phyloP scores from a whole-genome alignment of 768 basidiomycete genomes.

The Tricholoma matsutake region DNA sequence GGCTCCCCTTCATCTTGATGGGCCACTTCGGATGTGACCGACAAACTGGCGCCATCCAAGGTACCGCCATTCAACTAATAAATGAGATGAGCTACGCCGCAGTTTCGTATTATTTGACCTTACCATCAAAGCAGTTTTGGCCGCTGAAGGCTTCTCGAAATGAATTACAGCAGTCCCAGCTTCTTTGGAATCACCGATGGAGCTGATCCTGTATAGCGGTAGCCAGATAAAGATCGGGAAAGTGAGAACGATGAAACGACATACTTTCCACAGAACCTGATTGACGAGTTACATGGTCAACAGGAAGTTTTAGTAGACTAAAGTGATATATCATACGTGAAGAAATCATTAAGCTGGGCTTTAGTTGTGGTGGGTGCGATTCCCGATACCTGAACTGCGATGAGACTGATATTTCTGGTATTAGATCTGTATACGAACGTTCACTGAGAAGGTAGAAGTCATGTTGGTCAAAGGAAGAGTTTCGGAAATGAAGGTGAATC shows the following conservation, averaged over 20 bases:
- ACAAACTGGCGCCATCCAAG: constrained; percentile 68
- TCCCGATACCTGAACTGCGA: constrained; percentile 59
- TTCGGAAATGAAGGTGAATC: neutral
- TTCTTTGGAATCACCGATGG: constrained; percentile 50
- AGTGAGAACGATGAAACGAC: constrained; percentile 12
- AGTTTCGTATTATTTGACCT: neutral
- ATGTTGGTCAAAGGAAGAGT: constrained; percentile 33
- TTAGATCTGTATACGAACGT: constrained; percentile 30
- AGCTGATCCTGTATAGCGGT: constrained; percentile 47
- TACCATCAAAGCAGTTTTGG: constrained; percentile 84
- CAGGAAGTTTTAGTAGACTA: neutral
- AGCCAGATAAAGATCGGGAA: constrained; percentile 8
- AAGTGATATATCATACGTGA: constrained; percentile 51
- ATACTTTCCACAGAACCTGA: constrained; percentile 86
- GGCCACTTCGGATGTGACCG: constrained; percentile 66
- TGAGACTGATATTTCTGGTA: neutral
- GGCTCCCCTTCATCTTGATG: constrained; percentile 54
- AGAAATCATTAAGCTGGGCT: constrained; percentile 72
- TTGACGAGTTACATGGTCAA: constrained; percentile 10
- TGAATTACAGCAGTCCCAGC: constrained; percentile 58
- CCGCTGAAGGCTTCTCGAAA: constrained; percentile 83
- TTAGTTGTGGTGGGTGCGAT: constrained; percentile 67
- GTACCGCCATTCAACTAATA: constrained; percentile 67
- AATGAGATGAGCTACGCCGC: neutral
- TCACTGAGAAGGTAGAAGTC: constrained; percentile 38